phyloP scores from a whole-genome alignment of 441 rosid species.

The Populus hybrid region DNA sequence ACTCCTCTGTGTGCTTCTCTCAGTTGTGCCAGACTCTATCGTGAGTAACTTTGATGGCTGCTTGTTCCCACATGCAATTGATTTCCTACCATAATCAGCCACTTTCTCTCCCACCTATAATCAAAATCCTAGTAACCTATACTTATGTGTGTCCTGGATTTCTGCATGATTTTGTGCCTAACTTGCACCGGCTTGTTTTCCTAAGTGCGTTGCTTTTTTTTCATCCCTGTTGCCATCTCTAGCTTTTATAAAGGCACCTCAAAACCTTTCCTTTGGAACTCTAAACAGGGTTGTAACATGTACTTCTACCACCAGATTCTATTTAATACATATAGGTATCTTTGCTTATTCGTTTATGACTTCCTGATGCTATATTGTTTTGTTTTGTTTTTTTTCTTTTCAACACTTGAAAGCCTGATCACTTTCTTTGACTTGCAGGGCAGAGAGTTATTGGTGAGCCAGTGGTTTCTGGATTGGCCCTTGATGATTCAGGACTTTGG shows the following conservation, averaged over 20 bases:
- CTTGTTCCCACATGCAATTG: too few relatives aligned
- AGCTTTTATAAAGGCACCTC: not conserved
- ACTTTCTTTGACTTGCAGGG: conserved; percentile 51
- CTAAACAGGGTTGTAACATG: not conserved
- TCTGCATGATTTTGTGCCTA: not conserved
- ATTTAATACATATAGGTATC: not conserved
- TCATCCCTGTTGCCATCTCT: not conserved
- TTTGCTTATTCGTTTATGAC: not conserved
- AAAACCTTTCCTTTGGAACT: not conserved
- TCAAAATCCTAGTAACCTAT: not conserved
- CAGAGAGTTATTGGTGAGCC: conserved; percentile 93
- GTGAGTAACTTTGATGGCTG: too few relatives aligned
- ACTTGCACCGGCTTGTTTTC: not conserved
- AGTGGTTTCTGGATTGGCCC: conserved; percentile 81
- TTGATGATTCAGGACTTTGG: conserved; percentile 89
- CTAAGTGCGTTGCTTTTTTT: not conserved
- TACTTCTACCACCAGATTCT: not conserved
- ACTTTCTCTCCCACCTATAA: too few relatives aligned
- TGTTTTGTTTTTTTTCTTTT: not conserved
- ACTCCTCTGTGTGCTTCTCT: too few relatives aligned
- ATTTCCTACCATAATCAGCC: too few relatives aligned
- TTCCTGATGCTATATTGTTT: not conserved
- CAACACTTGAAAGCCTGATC: not conserved
- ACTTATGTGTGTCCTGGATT: not conserved
- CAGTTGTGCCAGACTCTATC: too few relatives aligned